A percentile compares a stretch with the other conserved stretches of the same genome.
Conservation (phyloP, 176 grass and related monocot genomes). For the Carex myosuroides region DNA sequence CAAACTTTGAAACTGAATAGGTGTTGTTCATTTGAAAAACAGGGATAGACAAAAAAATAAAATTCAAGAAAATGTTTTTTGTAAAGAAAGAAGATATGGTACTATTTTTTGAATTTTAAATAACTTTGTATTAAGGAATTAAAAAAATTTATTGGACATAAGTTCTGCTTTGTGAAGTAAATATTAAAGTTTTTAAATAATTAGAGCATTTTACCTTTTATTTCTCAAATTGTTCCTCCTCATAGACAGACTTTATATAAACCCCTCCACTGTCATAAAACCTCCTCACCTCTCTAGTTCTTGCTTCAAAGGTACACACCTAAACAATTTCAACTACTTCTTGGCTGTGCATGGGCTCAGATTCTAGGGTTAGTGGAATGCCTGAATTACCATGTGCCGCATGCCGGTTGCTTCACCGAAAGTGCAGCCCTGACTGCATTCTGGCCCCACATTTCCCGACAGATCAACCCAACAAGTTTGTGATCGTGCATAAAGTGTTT, state of each 20-base stretch:
- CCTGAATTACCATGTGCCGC: conserved; percentile 29
- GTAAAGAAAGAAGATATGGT: no score
- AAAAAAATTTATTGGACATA: background rate
- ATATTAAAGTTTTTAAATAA: background rate
- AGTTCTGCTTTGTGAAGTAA: background rate
- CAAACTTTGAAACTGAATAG: no score
- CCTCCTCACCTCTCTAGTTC: background rate
- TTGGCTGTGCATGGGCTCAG: conserved; percentile 15
- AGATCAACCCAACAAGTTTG: conserved; percentile 34
- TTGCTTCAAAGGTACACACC: background rate
- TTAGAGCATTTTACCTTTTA: background rate
- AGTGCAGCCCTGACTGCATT: conserved; percentile 27
- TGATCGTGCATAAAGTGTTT: conserved; percentile 38
- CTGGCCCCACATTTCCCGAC: conserved; percentile 35
- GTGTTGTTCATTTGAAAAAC: no score
- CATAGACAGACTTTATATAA: conserved; percentile 2
- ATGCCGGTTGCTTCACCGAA: conserved; percentile 37
- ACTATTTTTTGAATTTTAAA: no score
- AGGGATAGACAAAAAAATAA: no score
- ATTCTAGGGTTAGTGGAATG: background rate
- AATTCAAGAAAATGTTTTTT: no score
- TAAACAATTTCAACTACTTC: background rate
- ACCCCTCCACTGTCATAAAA: background rate
- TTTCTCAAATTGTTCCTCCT: background rate
- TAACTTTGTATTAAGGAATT: background rate